phyloP scores from a whole-genome alignment of 352 stramenopile species.

The Phytopythium oedochilum region DNA sequence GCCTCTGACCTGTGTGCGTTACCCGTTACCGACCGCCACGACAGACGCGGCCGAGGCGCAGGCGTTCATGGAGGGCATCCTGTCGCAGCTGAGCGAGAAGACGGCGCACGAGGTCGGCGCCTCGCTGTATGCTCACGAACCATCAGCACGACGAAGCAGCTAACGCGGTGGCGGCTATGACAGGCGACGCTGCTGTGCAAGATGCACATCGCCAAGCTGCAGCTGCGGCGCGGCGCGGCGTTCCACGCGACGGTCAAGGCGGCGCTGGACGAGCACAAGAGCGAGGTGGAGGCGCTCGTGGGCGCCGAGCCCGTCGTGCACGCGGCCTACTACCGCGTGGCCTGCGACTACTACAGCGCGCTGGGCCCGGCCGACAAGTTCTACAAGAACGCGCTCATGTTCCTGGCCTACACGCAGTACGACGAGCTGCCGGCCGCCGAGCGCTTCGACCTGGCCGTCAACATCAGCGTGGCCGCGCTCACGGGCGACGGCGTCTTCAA shows the following conservation, averaged over 20 bases:
- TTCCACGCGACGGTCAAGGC: conserved; percentile 65
- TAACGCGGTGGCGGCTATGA: too few species aligned
- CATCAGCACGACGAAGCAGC: too few species aligned
- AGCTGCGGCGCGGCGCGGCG: conserved; percentile 50
- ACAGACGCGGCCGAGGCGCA: conserved; percentile 60
- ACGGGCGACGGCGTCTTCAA: conserved; percentile 98
- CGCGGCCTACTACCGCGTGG: conserved; percentile 89
- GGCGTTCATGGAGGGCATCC: conserved; percentile 64
- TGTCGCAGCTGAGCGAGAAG: conserved; percentile 52
- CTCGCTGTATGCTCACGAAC: too few species aligned
- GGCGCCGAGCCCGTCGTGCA: conserved; percentile 91
- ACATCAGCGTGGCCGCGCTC: conserved; percentile 95
- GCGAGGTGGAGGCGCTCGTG: conserved; percentile 74
- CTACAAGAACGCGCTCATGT: conserved; percentile 96
- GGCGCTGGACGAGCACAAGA: conserved; percentile 65
- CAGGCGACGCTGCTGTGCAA: conserved; percentile 61
- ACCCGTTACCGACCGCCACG: conserved; percentile 1
- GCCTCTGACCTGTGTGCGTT: conserved; percentile 7
- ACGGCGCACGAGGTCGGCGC: conserved; percentile 36
- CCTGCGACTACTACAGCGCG: conserved; percentile 91
- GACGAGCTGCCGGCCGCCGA: conserved; percentile 83
- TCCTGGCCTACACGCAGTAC: conserved; percentile 94
- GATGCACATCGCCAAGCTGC: conserved; percentile 73
- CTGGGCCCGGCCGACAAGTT: conserved; percentile 94
- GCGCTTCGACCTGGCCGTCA: conserved; percentile 86